Base-by-base conservation (phyloP, 441 rosid genomes). In the Mallotus japonicus region DNA sequence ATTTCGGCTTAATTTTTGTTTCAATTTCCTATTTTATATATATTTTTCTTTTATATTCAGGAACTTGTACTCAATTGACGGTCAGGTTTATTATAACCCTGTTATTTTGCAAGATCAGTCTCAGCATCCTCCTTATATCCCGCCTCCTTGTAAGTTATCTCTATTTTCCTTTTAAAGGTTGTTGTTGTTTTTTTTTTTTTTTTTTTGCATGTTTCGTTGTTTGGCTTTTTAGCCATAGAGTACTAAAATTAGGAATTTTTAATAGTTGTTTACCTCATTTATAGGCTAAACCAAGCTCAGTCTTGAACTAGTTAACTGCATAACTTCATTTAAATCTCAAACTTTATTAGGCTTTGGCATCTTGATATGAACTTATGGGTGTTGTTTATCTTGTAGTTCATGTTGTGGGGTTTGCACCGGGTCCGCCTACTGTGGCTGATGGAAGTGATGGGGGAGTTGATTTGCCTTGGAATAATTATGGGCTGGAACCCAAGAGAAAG, bases 111-210 rank as follows among this genome's bases (percentile, higher is more conserved):
- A 78, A 61, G 91, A 91, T 69, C 94, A 82, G 65, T 83, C 91
- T 76, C 92, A 86, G 59, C 97, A 93, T 81, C 94, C 95, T 85
- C 97, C 98, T 0, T 93, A 91, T 64, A 73, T 87, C 44, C 95
- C 74, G 1, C 50, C 95, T 83, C 91, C 95, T 11, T 87, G 98
- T 93, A 87, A 80, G 67, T 70, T 70, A 66, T 55, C 56, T 22
- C 57, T 28, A 40, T 67, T 46, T 47, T 46, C 28, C 44, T 76
- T 71, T 5, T 62, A 0, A 59, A 47, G 24, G n/a, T n/a, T n/a
- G n/a, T n/a, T n/a, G n/a, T n/a, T n/a, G n/a, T n/a, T n/a, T n/a
- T 65, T 11, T 56, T 40, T 17, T 19, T 50, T 3, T 62, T 32
- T 20, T 69, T 8, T 20, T 7, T 12, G 54, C 15, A 50, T 50